phyloP scores from a whole-genome alignment of 2,329 filamentous ascomycete genomes.

The Drechslerella stenobrocha region DNA sequence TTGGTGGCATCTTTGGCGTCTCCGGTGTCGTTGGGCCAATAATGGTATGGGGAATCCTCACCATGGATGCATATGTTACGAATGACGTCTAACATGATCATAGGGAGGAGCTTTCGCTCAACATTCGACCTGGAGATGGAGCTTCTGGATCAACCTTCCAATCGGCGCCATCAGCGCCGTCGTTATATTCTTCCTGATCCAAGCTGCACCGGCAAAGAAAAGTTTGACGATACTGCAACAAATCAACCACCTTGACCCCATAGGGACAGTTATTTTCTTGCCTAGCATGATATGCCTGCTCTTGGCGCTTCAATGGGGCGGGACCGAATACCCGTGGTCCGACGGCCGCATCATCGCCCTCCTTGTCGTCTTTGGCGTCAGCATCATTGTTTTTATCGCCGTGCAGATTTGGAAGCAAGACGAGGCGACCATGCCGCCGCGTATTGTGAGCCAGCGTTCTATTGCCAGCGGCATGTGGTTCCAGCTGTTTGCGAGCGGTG shows the following conservation, averaged over 20 bases:
- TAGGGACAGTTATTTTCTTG: constrained; percentile 65
- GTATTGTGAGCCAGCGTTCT: constrained; percentile 63
- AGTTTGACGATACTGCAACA: constrained; percentile 56
- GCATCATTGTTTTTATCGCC: constrained; percentile 59
- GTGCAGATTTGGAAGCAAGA: constrained; percentile 59
- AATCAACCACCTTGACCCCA: constrained; percentile 62
- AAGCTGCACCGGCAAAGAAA: constrained; percentile 54
- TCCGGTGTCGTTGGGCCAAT: constrained; percentile 59
- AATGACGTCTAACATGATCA: not conserved
- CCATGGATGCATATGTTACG: not conserved
- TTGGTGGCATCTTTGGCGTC: constrained; percentile 60
- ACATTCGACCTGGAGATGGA: constrained; percentile 60
- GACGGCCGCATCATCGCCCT: constrained; percentile 62
- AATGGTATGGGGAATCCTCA: constrained; percentile 21
- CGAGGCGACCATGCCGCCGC: constrained; percentile 63
- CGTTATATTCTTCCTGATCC: constrained; percentile 60
- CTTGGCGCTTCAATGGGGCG: constrained; percentile 68
- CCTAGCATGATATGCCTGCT: constrained; percentile 65
- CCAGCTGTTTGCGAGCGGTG: constrained; percentile 59
- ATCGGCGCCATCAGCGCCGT: constrained; percentile 61
- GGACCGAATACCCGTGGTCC: constrained; percentile 61
- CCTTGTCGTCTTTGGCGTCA: constrained; percentile 60
- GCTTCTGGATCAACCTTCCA: constrained; percentile 65
- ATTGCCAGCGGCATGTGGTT: constrained; percentile 60
- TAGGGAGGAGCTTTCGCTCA: constrained; percentile 60